Evolutionary conservation across 768 basidiomycete genomes (phyloP).

Genomic region (Trametes maxima): DNA sequence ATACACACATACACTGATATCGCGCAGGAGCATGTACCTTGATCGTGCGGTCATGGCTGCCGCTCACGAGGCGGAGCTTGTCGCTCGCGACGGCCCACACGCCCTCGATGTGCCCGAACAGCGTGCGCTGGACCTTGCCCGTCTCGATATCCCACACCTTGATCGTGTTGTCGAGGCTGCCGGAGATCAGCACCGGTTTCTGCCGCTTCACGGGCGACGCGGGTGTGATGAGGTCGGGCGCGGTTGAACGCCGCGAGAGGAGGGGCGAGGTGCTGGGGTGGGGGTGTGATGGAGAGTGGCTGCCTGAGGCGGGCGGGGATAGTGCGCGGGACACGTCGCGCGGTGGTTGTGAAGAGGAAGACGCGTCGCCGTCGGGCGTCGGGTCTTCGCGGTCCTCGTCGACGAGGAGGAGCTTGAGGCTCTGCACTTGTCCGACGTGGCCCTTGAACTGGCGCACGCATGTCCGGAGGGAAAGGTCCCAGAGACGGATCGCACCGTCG

Average conservation of each 20-base stretch:
- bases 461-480: conserved; percentile 82
- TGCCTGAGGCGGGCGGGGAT: neutral
- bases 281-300: neutral
- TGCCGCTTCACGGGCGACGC: conserved; percentile 27
- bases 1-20: neutral
- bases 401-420: conserved; percentile 75
- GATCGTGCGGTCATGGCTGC: conserved; percentile 95
- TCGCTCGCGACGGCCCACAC: conserved; percentile 97
- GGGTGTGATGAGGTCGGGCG: neutral
- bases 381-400: conserved; percentile 49
- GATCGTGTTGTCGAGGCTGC: conserved; percentile 93
- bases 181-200: conserved; percentile 82
- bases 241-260: conserved; percentile 11
- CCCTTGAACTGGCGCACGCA: conserved; percentile 86
- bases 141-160: conserved; percentile 95
- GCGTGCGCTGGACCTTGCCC: conserved; percentile 73
- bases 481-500: conserved; percentile 90
- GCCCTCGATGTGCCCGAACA: conserved; percentile 98
- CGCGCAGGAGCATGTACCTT: conserved; percentile 59
- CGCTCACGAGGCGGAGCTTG: conserved; percentile 87
- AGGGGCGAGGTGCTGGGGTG: conserved; percentile 3
- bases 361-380: conserved; percentile 23
- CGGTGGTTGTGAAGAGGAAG: conserved; percentile 2
- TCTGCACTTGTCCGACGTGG: conserved; percentile 95
- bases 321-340: neutral